Percentiles rank a stretch among this genome's conserved stretches.
These are phyloP conservation scores for Kodamaea sp. DNA, from an alignment of 1,139 yeast species.

Conservation along the genomic window DNA sequence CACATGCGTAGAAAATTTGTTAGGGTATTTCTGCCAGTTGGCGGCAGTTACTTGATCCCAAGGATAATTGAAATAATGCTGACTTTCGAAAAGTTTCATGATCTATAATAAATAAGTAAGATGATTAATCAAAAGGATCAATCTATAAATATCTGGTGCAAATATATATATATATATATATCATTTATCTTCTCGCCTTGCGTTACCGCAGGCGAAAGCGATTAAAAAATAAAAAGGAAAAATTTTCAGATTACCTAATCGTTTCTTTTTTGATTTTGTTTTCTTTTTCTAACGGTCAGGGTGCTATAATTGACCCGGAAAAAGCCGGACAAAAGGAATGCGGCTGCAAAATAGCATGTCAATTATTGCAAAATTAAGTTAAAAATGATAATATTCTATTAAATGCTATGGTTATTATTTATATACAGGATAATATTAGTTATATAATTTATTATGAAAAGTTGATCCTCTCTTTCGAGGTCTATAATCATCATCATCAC, in stretches of 20 bases:
- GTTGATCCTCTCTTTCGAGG: no score
- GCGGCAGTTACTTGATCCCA: constrained; percentile 97
- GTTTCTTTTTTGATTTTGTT: background rate
- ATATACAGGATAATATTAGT: no score
- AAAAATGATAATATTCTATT: background rate
- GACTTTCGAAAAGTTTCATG: constrained; percentile 77
- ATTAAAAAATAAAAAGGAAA: background rate
- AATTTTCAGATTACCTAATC: background rate
- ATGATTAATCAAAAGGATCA: background rate
- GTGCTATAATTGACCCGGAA: no score
- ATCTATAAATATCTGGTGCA: no score
- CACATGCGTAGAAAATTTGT: constrained; percentile 89
- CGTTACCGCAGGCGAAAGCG: no score
- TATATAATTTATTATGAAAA: no score
- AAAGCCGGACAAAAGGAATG: background rate
- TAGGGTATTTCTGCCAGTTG: constrained; percentile 95
- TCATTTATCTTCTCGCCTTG: no score
- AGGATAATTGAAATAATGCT: constrained; percentile 69
- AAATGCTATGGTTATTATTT: background rate
- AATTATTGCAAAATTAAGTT: background rate
- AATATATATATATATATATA: no score
- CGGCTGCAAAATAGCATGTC: background rate
- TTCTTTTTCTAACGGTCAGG: no score
- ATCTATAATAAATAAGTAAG: background rate
- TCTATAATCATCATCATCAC: no score